Evolutionary conservation across 805 yeast genomes (phyloP).

Genomic region (Vanderwaltozyma yarrowii): DNA sequence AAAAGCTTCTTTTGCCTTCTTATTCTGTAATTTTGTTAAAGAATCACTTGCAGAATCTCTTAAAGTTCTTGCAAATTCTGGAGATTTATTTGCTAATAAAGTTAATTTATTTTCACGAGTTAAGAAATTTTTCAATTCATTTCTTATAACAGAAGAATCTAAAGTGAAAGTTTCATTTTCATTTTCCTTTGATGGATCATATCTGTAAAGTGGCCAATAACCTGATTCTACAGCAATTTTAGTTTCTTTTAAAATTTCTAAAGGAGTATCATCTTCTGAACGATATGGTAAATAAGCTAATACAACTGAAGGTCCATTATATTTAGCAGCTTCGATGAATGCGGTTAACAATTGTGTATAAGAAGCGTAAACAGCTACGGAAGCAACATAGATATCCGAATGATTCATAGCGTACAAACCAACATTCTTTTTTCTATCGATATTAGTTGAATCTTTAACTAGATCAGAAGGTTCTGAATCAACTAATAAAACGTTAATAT

Average conservation of each 20-base stretch:
- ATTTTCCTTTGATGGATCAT: slow-evolving; percentile 51
- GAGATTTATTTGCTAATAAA: slow-evolving; percentile 57
- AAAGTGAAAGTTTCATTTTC: slow-evolving; percentile 55
- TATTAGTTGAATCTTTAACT: slow-evolving; percentile 28
- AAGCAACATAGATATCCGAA: slow-evolving; percentile 83
- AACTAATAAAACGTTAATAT: slow-evolving; percentile 74
- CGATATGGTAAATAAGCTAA: slow-evolving; percentile 80
- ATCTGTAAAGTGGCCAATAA: slow-evolving; percentile 93
- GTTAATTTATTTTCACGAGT: slow-evolving; percentile 87
- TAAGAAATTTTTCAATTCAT: slow-evolving; percentile 66
- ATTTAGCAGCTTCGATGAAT: slow-evolving; percentile 78
- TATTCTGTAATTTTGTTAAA: slow-evolving; percentile 47
- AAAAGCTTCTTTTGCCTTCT: slow-evolving; percentile 68
- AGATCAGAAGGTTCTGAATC: slow-evolving; percentile 68
- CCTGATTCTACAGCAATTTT: slow-evolving; percentile 87
- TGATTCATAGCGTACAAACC: slow-evolving; percentile 93
- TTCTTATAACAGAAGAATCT: slow-evolving; percentile 74
- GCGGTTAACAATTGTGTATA: slow-evolving; percentile 90
- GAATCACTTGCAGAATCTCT: slow-evolving; percentile 51
- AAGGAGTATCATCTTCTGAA: slow-evolving; percentile 53
- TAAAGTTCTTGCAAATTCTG: slow-evolving; percentile 68
- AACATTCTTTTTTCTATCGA: slow-evolving; percentile 58
- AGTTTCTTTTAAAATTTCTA: slow-evolving; percentile 74
- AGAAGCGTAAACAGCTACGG: slow-evolving; percentile 87
- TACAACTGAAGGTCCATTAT: slow-evolving; percentile 83